phyloP scores from a whole-genome alignment of 2,329 filamentous ascomycete species.

The Aspergillus hortae region DNA sequence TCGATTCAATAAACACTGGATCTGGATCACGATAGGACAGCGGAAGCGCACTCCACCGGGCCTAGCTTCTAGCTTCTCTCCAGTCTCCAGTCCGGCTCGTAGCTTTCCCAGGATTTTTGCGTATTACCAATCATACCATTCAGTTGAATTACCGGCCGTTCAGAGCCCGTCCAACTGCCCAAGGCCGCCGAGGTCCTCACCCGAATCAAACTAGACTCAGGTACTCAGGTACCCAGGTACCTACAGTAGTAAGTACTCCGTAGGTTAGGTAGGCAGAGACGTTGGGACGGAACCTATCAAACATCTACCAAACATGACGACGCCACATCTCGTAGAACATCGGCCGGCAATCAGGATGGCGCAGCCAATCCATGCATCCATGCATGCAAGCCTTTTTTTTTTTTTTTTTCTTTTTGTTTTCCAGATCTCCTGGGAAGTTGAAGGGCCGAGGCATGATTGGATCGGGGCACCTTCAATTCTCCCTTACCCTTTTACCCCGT shows the following conservation, averaged over 20 bases:
- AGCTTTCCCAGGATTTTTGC: no score
- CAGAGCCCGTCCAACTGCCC: no score
- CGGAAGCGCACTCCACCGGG: slow-evolving; percentile 6
- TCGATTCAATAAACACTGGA: slow-evolving; percentile 15
- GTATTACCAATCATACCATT: no score
- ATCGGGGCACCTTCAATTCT: neutral
- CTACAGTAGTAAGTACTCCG: no score
- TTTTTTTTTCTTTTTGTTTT: neutral
- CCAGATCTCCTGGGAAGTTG: no score
- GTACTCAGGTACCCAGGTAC: no score
- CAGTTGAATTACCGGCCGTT: no score
- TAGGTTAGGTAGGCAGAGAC: neutral
- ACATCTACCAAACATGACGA: slow-evolving; percentile 1
- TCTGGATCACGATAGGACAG: slow-evolving; percentile 6
- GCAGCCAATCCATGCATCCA: neutral
- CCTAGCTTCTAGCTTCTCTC: slow-evolving; percentile 5
- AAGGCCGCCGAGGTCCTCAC: no score
- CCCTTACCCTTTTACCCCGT: no score
- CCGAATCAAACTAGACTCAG: no score
- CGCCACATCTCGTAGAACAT: neutral
- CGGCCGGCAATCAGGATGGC: neutral
- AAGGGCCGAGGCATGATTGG: no score
- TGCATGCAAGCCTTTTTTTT: neutral
- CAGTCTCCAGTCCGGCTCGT: neutral
- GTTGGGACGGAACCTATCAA: slow-evolving; percentile 2